A percentile compares a stretch with the other conserved stretches of the same genome.
These are phyloP conservation scores for Neurospora cerealis DNA, from an alignment of 495 filamentous ascomycete species.

Conservation along the genomic window DNA sequence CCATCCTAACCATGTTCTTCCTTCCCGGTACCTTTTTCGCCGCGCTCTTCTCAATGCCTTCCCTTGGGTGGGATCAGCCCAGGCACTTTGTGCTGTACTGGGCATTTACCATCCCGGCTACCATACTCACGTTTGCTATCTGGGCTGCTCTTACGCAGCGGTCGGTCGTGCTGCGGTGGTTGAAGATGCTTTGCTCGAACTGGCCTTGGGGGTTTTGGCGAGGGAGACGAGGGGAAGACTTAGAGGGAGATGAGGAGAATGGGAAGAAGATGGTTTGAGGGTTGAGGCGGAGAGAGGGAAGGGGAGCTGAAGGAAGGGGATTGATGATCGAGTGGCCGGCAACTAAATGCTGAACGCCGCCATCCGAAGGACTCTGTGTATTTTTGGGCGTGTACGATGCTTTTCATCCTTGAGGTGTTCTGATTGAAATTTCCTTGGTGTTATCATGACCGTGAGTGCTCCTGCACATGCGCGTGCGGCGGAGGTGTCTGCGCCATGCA, in stretches of 20 bases:
- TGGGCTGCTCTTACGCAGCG: neutral
- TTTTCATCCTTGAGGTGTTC: neutral
- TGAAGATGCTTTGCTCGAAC: neutral
- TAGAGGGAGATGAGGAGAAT: neutral
- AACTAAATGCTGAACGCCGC: neutral
- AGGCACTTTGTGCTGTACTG: neutral
- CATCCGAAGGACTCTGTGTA: neutral
- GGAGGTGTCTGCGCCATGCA: too few relatives aligned
- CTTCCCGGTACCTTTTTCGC: constrained; percentile 41
- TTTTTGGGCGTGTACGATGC: neutral
- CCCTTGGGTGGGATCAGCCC: neutral
- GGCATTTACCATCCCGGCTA: neutral
- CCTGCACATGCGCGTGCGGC: neutral
- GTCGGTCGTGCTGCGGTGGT: neutral
- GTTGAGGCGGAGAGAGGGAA: neutral
- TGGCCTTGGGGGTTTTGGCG: neutral
- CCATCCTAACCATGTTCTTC: constrained; percentile 44
- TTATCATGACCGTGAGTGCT: neutral
- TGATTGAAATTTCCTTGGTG: too few relatives aligned
- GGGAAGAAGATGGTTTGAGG: neutral
- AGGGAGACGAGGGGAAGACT: neutral
- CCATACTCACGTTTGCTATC: neutral
- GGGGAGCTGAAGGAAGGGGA: neutral
- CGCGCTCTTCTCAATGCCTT: constrained; percentile 19
- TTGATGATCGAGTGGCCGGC: neutral